A percentile compares a stretch with the other conserved stretches of the same genome.
phyloP scores from a whole-genome alignment of 1,284 basidiomycete species.

The Porodaedalea pini region DNA sequence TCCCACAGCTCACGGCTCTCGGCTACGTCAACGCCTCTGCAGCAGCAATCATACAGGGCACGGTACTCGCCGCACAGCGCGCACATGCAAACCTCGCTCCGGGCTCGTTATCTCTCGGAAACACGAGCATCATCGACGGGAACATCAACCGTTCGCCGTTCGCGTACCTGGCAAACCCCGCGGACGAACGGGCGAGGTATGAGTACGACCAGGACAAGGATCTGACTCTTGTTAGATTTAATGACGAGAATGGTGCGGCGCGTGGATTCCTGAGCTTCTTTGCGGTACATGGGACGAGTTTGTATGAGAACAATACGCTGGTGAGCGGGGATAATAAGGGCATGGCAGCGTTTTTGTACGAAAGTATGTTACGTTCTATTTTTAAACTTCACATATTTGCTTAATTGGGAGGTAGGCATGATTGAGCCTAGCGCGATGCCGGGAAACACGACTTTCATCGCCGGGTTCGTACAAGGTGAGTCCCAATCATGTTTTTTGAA shows the following conservation, averaged over 20 bases:
- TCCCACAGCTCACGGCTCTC: constrained; percentile 72
- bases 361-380: constrained; percentile 39
- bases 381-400: not conserved
- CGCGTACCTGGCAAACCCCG: constrained; percentile 71
- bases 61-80: constrained; percentile 62
- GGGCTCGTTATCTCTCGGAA: constrained; percentile 62
- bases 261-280: constrained; percentile 74
- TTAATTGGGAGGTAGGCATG: constrained; percentile 38
- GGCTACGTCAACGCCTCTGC: constrained; percentile 71
- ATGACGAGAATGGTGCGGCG: constrained; percentile 51
- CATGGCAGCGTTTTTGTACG: constrained; percentile 76
- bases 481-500: constrained; percentile 9
- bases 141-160: constrained; percentile 74
- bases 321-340: constrained; percentile 79
- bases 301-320: constrained; percentile 79
- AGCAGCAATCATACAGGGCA: constrained; percentile 67
- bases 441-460: constrained; percentile 66
- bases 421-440: constrained; percentile 63
- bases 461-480: constrained; percentile 72
- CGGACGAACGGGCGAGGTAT: constrained; percentile 61
- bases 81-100: constrained; percentile 63
- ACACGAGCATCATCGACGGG: constrained; percentile 61
- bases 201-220: constrained; percentile 71
- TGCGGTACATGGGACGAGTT: constrained; percentile 76
- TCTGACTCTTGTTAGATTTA: constrained; percentile 62